Evolutionary conservation across 805 yeast genomes (phyloP), one percentile per base, ranked within the genome.

Genomic region (Metschnikowia anglica): DNA sequence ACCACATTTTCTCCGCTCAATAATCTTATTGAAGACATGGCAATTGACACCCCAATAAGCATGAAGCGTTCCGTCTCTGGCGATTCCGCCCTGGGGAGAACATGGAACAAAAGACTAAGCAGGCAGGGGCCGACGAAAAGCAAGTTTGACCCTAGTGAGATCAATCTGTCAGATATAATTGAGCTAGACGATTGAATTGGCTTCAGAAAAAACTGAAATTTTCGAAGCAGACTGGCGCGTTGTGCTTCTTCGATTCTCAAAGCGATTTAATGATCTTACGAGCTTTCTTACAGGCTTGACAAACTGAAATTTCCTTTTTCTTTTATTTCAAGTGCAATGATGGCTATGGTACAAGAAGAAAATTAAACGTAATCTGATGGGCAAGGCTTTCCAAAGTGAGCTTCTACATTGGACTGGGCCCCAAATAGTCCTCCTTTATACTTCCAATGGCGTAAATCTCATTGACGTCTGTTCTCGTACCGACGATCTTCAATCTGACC

Each of bases 361-460:
- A n/a, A 15, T 7, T 20, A 7, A 34, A 23, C 30, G 39, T 36
- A 26, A 25, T 32, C 17, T 20, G 24, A 15, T 9, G 26, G 36
- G 17, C 18, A 15, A 8, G n/a, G 13, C 12, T 9, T 5, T 25
- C 28, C 12, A 25, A 5, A 25, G 5, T 11, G 10, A 25, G 12
- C 29, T 15, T 25, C 28, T 31, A 67, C 65, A 68, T 58, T 26
- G 76, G 76, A 58, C 72, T 66, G 43, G 96, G 95, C 41, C 99
- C 99, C 66, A 93, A 75, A 64, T 88, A 93, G 71, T 93, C 99
- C 70, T 93, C 99, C 66, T 91, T 93, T 59, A 93, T 91, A 66
- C 95, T 86, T 37, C 99, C 99, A 61, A 93, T 93, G 35, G 98
- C 99, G 63, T 88, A 88, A 62, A 93, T 91, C 57, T 93, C 91